Base-by-base conservation (phyloP, 306 rosid genomes). In the Sphenostylis stenocarpa region DNA sequence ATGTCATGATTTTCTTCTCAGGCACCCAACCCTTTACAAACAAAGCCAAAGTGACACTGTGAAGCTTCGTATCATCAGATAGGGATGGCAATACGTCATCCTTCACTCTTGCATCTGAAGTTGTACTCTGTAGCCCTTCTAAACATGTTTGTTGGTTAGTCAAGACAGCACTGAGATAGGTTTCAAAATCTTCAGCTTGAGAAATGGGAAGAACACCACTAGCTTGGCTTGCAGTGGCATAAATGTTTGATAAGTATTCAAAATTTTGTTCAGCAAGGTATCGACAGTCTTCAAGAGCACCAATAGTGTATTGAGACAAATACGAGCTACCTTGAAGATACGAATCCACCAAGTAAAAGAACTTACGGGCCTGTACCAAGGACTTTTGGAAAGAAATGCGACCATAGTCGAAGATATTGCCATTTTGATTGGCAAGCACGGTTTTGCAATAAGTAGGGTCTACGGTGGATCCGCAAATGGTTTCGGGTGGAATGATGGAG, bases 91-190 rank as follows among this genome's bases (percentile, higher is more conserved):
- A 78, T 0, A 91, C 26, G 2, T 77, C 89, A n/a, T 82, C 79
- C 38, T 67, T 87, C 28, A 85, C 65, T n/a, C 80, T 78, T 77
- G 83, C 76, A 70, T 89, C 81, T n/a, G 86, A 83, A n/a, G 91
- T 64, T 21, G 84, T 47, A 3, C 88, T 67, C 16, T 83, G 75
- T 1, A 93, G 64, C 15, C 97, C 97, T 0, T 93, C 97, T n/a
- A 86, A 60, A 64, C 98, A 93, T 7, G 97, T 91, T 33, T 93
- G 92, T 58, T 89, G 92, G 67, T 89, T 91, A 1, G 97, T 91
- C 80, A 91, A 57, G 53, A 88, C 76, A 1, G 89, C 98, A 63
- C 97, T 91, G 10, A 93, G 80, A 8, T 80, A 10, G 3, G 93
- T 85, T 82, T 84, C 87, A 13, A 85, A 48, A 14, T 91, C 90